phyloP scores from a whole-genome alignment of 768 basidiomycete genomes.

The Termitomyces sp. region DNA sequence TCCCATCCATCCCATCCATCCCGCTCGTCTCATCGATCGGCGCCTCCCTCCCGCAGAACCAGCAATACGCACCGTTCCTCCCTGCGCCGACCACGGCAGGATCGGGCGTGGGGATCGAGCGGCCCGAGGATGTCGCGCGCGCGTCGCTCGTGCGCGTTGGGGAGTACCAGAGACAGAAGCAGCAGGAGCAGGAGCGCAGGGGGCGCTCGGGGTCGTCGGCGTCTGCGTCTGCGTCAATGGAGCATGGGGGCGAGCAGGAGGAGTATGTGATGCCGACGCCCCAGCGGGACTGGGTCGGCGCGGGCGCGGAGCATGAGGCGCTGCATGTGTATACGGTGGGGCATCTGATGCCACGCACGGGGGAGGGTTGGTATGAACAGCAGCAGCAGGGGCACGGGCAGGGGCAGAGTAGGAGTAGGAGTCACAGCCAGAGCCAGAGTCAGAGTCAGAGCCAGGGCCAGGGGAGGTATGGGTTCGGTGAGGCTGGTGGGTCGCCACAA shows the following conservation, averaged over 20 bases:
- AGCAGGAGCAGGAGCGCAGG: slow-evolving; percentile 21
- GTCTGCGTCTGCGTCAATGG: background rate
- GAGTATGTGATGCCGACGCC: slow-evolving; percentile 20
- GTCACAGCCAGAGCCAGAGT: background rate
- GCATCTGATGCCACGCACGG: slow-evolving; percentile 59
- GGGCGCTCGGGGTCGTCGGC: background rate
- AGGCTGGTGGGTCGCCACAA: background rate
- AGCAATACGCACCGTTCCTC: slow-evolving; percentile 40
- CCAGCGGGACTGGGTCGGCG: background rate
- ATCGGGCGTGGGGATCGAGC: slow-evolving; percentile 30
- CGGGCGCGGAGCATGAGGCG: slow-evolving; percentile 47
- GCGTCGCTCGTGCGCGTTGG: slow-evolving; percentile 76
- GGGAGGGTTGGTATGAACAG: background rate
- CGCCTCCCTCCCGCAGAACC: slow-evolving; percentile 8
- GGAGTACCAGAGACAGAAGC: slow-evolving; percentile 65
- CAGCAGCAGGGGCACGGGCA: background rate
- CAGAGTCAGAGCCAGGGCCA: slow-evolving; percentile 9
- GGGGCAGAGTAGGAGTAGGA: background rate
- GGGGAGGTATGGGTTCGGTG: slow-evolving; percentile 21
- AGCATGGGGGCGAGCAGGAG: slow-evolving; percentile 5
- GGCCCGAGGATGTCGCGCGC: slow-evolving; percentile 44
- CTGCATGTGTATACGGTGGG: slow-evolving; percentile 81
- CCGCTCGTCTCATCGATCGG: background rate
- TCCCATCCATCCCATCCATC: background rate
- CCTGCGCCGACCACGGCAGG: slow-evolving; percentile 28